These are phyloP conservation scores for Boletus calvinii DNA, from an alignment of 1,284 basidiomycete genomes.

Conservation along the genomic window DNA sequence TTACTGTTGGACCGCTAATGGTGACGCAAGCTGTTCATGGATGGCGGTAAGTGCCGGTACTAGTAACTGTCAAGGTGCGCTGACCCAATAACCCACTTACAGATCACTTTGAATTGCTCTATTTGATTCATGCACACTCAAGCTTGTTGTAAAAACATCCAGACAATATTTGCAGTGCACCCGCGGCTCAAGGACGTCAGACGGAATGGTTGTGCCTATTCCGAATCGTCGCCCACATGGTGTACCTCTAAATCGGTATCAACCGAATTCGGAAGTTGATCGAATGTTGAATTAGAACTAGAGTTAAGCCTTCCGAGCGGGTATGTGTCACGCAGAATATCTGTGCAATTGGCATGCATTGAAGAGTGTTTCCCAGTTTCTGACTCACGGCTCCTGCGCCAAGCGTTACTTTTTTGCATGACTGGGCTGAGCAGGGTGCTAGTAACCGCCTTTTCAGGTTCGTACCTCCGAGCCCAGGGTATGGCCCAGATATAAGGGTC, in stretches of 20 bases:
- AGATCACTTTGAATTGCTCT: background rate
- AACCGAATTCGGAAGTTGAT: background rate
- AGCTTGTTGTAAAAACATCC: too few species aligned
- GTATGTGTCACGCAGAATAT: background rate
- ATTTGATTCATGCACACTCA: too few species aligned
- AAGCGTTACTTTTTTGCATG: background rate
- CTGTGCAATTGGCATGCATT: background rate
- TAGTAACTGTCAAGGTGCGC: background rate
- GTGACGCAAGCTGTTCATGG: background rate
- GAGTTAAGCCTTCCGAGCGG: too few species aligned
- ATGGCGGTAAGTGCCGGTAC: too few species aligned
- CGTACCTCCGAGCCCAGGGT: background rate
- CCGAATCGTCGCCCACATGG: background rate
- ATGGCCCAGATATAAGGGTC: conserved; percentile 12
- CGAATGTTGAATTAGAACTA: conserved; percentile 4
- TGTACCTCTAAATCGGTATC: background rate
- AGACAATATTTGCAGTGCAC: too few species aligned
- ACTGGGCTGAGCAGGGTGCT: background rate
- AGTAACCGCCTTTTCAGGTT: background rate
- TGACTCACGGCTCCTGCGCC: background rate
- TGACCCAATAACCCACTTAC: too few species aligned
- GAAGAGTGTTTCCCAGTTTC: background rate
- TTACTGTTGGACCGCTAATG: background rate
- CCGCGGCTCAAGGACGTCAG: background rate
- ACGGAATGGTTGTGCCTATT: background rate